phyloP scores from a whole-genome alignment of 352 stramenopile genomes.

The Thraustochytrium striatum region DNA sequence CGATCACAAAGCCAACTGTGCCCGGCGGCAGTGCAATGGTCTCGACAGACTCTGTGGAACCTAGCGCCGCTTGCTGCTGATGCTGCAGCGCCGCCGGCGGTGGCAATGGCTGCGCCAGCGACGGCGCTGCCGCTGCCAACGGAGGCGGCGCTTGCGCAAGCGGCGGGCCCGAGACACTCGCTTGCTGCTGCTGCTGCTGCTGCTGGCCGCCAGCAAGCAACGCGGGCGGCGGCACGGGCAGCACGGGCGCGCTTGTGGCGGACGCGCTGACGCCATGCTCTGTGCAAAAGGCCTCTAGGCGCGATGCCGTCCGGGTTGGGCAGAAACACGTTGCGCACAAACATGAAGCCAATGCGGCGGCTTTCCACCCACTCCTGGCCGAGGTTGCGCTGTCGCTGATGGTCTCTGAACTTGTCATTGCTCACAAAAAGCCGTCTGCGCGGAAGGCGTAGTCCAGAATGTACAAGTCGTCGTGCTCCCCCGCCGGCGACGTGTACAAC shows the following conservation, averaged over 20 bases:
- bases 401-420: slow-evolving; percentile 37
- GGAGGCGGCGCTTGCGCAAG: not conserved
- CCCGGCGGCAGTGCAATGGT: not conserved
- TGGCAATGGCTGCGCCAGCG: not conserved
- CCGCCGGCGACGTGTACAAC: slow-evolving; percentile 14
- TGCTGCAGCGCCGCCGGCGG: not conserved
- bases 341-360: slow-evolving; percentile 45
- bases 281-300: slow-evolving; percentile 10
- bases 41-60: not conserved
- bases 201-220: not conserved
- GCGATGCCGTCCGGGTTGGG: slow-evolving; percentile 36
- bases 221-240: not conserved
- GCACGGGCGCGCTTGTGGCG: not conserved
- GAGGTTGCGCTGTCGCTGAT: slow-evolving; percentile 16
- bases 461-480: slow-evolving; percentile 43
- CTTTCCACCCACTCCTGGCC: slow-evolving; percentile 29
- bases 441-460: slow-evolving; percentile 31
- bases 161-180: not conserved
- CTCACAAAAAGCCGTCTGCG: slow-evolving; percentile 28
- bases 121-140: not conserved
- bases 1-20: slow-evolving; percentile 7
- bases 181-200: not conserved
- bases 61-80: not conserved
- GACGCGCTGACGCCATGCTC: not conserved
- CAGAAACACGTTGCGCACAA: slow-evolving; percentile 22